These are phyloP conservation scores for Odontarrhena argentea DNA, from an alignment of 345 rosid species.

Conservation along the genomic window DNA sequence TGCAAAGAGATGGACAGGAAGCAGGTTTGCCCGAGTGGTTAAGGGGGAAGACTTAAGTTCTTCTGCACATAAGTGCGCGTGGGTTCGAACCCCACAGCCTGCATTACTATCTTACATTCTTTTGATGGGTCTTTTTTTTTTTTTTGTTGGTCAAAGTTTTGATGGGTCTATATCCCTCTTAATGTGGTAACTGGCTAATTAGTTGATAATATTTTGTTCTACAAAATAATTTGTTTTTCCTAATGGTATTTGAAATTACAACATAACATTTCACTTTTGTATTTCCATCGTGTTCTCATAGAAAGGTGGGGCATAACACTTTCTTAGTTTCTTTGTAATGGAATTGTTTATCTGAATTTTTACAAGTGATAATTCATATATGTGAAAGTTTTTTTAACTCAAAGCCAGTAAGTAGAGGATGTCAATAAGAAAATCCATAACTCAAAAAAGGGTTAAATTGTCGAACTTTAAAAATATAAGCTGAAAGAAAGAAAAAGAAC, in stretches of 20 bases:
- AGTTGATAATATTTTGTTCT: too few relatives aligned
- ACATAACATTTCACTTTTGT: too few relatives aligned
- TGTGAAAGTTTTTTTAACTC: not conserved
- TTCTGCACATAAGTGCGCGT: slow-evolving; percentile 93
- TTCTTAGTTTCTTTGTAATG: not conserved
- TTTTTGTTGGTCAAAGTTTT: too few relatives aligned
- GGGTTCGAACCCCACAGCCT: slow-evolving; percentile 99
- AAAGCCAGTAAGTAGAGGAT: not conserved
- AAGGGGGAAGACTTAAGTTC: slow-evolving; percentile 92
- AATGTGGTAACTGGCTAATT: too few relatives aligned
- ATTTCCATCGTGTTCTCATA: too few relatives aligned
- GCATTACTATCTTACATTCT: slow-evolving; percentile 32
- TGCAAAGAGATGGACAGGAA: not conserved
- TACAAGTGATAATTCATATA: not conserved
- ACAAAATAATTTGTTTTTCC: too few relatives aligned
- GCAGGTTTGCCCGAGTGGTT: slow-evolving; percentile 54
- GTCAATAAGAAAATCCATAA: not conserved
- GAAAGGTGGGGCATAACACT: too few relatives aligned
- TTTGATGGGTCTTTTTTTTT: too few relatives aligned
- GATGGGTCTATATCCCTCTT: too few relatives aligned
- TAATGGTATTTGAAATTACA: too few relatives aligned
- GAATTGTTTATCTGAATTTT: not conserved
- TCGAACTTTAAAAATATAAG: not conserved
- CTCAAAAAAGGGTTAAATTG: not conserved
- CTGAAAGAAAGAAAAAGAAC: not conserved